Base-by-base conservation (phyloP, 106 monocot species). In the Iris macrosiphon region DNA sequence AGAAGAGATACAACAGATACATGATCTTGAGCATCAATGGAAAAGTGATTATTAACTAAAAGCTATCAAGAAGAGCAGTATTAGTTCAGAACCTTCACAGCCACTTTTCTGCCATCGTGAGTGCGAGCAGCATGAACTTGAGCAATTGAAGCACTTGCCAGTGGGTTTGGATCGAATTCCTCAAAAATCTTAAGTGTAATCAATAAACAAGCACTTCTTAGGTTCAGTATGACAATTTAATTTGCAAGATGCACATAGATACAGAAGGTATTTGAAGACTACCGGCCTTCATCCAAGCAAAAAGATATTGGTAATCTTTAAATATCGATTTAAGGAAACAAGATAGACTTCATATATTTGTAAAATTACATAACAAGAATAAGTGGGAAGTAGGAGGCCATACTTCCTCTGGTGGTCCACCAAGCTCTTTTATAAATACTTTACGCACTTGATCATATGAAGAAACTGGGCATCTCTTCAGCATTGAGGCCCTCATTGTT, bases 61-160 rank as follows among this genome's bases (percentile, higher is more conserved):
- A 38, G 37, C 4, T 20, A 52, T 14, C 4, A 13, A 51, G 20
- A 23, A 33, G 33, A 32, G 7, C 31, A 32, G 21, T 4, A 9
- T 6, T 9, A 24, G 27, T 27, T 55, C n/a, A 3, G 47, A 65
- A 95, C 94, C 94, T 95, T 95, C 10, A 95, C 89, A 42, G 94
- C 94, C 46, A 95, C 94, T 56, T 76, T 81, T 62, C 46, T 61
- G 8, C 94, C 94, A 66, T 88, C 83, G 74, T 82, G 82, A 22
- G 85, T 77, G 24, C 41, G 63, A 63, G 94, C 94, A 64, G 75
- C 71, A 85, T 95, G 94, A 68, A 95, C 94, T 88, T 95, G 94
- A 11, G 94, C 94, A 79, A 95, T 79, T 23, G 94, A 95, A 55
- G 94, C 94, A 74, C 94, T 95, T 48, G 94, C 94, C 22, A 95